phyloP scores from a whole-genome alignment of 768 basidiomycete genomes.

The Trametes villosa region DNA sequence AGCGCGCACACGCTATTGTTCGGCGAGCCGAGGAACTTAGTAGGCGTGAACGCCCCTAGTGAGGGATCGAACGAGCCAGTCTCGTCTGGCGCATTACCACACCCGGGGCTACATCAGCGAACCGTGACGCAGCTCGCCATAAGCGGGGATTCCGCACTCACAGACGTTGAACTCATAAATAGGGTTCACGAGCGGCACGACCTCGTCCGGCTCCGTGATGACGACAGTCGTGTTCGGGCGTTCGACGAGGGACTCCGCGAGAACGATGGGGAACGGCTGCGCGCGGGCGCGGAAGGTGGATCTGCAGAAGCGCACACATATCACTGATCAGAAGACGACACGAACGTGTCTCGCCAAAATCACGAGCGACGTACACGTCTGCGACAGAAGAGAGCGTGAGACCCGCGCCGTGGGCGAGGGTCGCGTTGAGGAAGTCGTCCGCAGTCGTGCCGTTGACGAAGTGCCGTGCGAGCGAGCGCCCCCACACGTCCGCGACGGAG shows the following conservation, averaged over 20 bases:
- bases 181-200: conserved; percentile 42
- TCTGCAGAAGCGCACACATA: conserved; percentile 36
- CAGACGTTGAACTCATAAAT: conserved; percentile 39
- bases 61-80: conserved; percentile 76
- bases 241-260: conserved; percentile 56
- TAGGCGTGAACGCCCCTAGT: conserved; percentile 70
- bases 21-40: conserved; percentile 66
- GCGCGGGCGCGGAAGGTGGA: conserved; percentile 52
- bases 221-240: conserved; percentile 44
- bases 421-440: conserved; percentile 61
- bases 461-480: conserved; percentile 70
- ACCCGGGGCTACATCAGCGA: background rate
- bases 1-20: conserved; percentile 66
- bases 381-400: conserved; percentile 67
- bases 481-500: conserved; percentile 61
- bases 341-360: background rate
- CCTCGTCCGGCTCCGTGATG: conserved; percentile 56
- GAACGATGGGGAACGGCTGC: conserved; percentile 71
- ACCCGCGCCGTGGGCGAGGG: conserved; percentile 70
- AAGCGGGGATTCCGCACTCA: background rate
- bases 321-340: no score
- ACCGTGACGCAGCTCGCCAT: background rate
- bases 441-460: conserved; percentile 69
- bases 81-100: conserved; percentile 58
- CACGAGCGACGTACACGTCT: conserved; percentile 24